phyloP scores from a whole-genome alignment of 169 alveolate species.

The Eimeria tenella region DNA sequence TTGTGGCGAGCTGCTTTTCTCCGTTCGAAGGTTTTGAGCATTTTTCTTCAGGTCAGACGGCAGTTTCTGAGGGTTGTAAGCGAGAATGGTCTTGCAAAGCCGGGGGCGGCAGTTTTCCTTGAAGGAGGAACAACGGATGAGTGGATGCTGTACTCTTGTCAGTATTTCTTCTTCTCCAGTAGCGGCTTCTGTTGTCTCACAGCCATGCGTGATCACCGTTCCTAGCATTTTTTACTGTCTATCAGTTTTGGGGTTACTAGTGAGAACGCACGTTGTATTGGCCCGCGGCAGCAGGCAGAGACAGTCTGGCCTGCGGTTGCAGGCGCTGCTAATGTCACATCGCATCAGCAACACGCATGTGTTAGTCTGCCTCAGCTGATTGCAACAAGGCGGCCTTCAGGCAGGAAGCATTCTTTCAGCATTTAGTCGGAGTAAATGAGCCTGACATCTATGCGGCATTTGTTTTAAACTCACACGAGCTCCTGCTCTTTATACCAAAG shows the following conservation, averaged over 20 bases:
- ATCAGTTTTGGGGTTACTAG: too few relatives aligned
- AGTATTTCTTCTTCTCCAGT: neutral
- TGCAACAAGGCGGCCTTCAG: slow-evolving; percentile 73
- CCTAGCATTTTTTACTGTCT: too few relatives aligned
- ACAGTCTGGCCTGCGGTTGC: too few relatives aligned
- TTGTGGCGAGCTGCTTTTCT: too few relatives aligned
- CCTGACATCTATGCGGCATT: slow-evolving; percentile 65
- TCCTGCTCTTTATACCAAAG: slow-evolving; percentile 58
- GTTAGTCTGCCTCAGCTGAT: slow-evolving; percentile 55
- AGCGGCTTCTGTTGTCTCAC: neutral
- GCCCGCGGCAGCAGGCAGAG: too few relatives aligned
- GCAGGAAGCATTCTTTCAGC: slow-evolving; percentile 72
- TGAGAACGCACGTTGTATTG: too few relatives aligned
- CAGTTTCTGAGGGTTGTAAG: slow-evolving; percentile 24
- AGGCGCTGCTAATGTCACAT: neutral
- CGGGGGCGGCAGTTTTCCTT: slow-evolving; percentile 52
- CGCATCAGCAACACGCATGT: neutral
- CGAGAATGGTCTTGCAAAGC: neutral
- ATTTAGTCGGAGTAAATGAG: slow-evolving; percentile 71
- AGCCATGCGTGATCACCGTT: neutral
- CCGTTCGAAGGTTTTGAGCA: too few relatives aligned
- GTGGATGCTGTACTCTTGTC: slow-evolving; percentile 75
- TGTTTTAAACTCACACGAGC: slow-evolving; percentile 2
- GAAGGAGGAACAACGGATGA: slow-evolving; percentile 76
- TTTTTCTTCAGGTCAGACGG: slow-evolving; percentile 35